Evolutionary conservation across 352 stramenopile genomes (phyloP).

Genomic region (Phytophthora litchii): DNA sequence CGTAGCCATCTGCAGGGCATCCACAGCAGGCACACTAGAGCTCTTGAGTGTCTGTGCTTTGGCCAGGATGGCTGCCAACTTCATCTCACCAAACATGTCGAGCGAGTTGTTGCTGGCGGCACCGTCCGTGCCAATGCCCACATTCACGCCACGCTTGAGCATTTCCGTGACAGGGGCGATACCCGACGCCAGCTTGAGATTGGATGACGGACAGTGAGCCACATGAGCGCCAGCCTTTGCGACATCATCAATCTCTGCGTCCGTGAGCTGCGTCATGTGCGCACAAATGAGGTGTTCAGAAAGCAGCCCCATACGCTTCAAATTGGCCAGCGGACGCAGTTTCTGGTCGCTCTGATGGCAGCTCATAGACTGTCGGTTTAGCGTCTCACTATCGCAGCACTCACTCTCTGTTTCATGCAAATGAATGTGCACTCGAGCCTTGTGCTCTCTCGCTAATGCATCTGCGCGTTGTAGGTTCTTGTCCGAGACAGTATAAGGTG

Average conservation of each 20-base stretch:
- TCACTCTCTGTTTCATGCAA: constrained; percentile 87
- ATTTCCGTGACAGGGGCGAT: constrained; percentile 83
- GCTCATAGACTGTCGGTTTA: constrained; percentile 72
- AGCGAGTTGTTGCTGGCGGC: constrained; percentile 90
- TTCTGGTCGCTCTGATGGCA: constrained; percentile 83
- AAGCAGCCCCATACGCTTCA: constrained; percentile 82
- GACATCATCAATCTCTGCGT: constrained; percentile 81
- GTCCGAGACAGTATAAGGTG: constrained; percentile 87
- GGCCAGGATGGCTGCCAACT: constrained; percentile 81
- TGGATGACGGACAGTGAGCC: constrained; percentile 90
- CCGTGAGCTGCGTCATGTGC: constrained; percentile 89
- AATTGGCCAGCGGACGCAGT: constrained; percentile 79
- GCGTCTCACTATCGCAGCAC: constrained; percentile 74
- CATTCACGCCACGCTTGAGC: constrained; percentile 80
- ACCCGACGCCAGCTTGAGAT: constrained; percentile 89
- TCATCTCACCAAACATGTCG: constrained; percentile 92
- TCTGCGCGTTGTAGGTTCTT: constrained; percentile 50
- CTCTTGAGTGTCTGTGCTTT: constrained; percentile 76
- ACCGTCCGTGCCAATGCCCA: constrained; percentile 87
- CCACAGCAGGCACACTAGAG: constrained; percentile 58
- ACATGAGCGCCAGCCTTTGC: constrained; percentile 61
- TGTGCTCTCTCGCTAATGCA: constrained; percentile 47
- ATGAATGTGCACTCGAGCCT: constrained; percentile 84
- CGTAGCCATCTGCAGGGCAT: constrained; percentile 86
- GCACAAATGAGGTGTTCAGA: constrained; percentile 67